Percentiles rank a stretch among this genome's conserved stretches.
Evolutionary conservation across 495 filamentous ascomycete genomes (phyloP).

Genomic region (Penicillium dipodomyicola): DNA sequence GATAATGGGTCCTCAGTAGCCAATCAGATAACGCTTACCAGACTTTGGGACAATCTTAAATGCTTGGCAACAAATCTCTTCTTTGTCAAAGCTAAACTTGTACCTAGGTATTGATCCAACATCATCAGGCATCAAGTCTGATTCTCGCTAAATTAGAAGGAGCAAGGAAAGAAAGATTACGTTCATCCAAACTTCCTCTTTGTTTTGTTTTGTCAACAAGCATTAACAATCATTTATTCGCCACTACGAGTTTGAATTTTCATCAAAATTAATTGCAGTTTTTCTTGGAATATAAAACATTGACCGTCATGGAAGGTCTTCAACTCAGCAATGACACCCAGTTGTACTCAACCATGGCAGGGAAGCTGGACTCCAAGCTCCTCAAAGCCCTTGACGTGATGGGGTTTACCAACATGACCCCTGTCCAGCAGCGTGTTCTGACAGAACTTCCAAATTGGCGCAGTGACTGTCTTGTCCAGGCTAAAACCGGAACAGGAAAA

Average conservation of each 20-base stretch:
- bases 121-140: background rate
- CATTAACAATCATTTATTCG: constrained; percentile 2
- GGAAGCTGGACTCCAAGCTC: constrained; percentile 47
- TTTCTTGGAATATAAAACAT: background rate
- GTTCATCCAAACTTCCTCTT: background rate
- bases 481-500: constrained; percentile 84
- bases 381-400: constrained; percentile 46
- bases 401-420: constrained; percentile 51
- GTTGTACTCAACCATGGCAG: constrained; percentile 47
- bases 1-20: background rate
- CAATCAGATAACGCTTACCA: constrained; percentile 9
- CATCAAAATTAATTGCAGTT: constrained; percentile 6
- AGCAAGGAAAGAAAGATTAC: background rate
- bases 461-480: constrained; percentile 64
- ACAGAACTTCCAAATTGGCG: constrained; percentile 48
- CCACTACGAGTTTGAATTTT: constrained; percentile 4
- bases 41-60: background rate
- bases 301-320: constrained; percentile 25
- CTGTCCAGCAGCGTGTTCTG: constrained; percentile 56
- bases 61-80: constrained; percentile 22
- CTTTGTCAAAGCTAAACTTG: constrained; percentile 8
- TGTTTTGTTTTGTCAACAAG: background rate
- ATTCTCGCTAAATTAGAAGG: background rate
- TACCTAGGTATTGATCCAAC: background rate
- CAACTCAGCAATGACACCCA: constrained; percentile 25